Evolutionary conservation across 2,329 filamentous ascomycete species (phyloP).

Genomic region (Chlorencoelia australis): DNA sequence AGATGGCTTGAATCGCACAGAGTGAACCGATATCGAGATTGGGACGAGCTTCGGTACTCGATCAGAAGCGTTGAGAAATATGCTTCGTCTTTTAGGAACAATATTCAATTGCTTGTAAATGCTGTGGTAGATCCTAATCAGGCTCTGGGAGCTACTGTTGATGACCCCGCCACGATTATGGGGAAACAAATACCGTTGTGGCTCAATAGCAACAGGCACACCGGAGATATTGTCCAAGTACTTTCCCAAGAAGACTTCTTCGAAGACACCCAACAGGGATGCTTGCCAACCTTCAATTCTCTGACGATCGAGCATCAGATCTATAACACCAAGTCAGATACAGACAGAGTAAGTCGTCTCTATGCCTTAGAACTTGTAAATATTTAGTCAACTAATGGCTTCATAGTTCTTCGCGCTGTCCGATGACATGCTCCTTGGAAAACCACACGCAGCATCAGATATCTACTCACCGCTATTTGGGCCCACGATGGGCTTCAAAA

Average conservation of each 20-base stretch:
- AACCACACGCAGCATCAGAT: slow-evolving; percentile 33
- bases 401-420: slow-evolving; percentile 32
- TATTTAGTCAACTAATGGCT: no score
- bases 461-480: slow-evolving; percentile 36
- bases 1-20: slow-evolving; percentile 33
- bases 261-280: slow-evolving; percentile 28
- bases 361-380: not conserved
- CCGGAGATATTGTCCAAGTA: slow-evolving; percentile 27
- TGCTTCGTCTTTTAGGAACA: slow-evolving; percentile 32
- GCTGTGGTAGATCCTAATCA: slow-evolving; percentile 24
- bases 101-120: slow-evolving; percentile 35
- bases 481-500: slow-evolving; percentile 33
- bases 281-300: slow-evolving; percentile 36
- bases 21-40: slow-evolving; percentile 35
- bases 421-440: slow-evolving; percentile 36
- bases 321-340: slow-evolving; percentile 32
- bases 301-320: slow-evolving; percentile 35
- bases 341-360: slow-evolving; percentile 20
- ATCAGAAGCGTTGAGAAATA: slow-evolving; percentile 33
- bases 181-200: slow-evolving; percentile 30
- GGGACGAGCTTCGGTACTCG: slow-evolving; percentile 36
- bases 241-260: slow-evolving; percentile 35
- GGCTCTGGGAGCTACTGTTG: slow-evolving; percentile 9
- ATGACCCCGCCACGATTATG: slow-evolving; percentile 19
- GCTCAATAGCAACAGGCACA: slow-evolving; percentile 28